Conservation (phyloP, 2,329 filamentous ascomycete genomes). For the Kalmusia sp. region DNA sequence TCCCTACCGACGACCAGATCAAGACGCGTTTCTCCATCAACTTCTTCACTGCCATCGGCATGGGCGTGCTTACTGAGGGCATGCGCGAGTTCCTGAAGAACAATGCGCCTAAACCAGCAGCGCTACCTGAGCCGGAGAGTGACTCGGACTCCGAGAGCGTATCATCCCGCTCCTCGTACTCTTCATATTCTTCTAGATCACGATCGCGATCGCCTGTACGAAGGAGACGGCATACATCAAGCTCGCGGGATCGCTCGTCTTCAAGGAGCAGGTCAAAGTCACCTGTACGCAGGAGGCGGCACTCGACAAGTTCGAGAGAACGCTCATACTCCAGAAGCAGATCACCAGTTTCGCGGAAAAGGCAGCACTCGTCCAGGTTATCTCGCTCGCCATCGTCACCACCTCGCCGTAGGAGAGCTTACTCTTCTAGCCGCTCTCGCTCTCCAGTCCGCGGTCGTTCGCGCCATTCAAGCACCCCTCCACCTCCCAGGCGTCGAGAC, state of each 20-base stretch:
- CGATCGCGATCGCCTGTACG: constrained; percentile 29
- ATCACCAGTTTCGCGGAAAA: constrained; percentile 30
- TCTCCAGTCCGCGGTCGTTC: neutral
- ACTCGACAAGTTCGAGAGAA: no score
- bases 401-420: constrained; percentile 28
- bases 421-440: constrained; percentile 37
- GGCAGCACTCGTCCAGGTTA: constrained; percentile 35
- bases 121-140: constrained; percentile 51
- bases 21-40: constrained; percentile 98
- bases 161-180: constrained; percentile 43
- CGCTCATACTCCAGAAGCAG: constrained; percentile 30
- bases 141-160: constrained; percentile 44
- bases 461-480: constrained; percentile 28
- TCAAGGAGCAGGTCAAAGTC: constrained; percentile 36
- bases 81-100: constrained; percentile 93
- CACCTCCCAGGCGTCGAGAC: constrained; percentile 33
- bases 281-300: constrained; percentile 31
- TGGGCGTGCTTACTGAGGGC: constrained; percentile 92
- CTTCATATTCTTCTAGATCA: constrained; percentile 33
- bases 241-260: constrained; percentile 37
- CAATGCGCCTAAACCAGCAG: constrained; percentile 78
- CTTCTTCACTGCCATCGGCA: constrained; percentile 97
- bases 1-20: constrained; percentile 85
- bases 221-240: constrained; percentile 27
- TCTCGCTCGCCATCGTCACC: constrained; percentile 30